Conservation (phyloP, 176 grass and related monocot species). For the Panicum miliaceum region DNA sequence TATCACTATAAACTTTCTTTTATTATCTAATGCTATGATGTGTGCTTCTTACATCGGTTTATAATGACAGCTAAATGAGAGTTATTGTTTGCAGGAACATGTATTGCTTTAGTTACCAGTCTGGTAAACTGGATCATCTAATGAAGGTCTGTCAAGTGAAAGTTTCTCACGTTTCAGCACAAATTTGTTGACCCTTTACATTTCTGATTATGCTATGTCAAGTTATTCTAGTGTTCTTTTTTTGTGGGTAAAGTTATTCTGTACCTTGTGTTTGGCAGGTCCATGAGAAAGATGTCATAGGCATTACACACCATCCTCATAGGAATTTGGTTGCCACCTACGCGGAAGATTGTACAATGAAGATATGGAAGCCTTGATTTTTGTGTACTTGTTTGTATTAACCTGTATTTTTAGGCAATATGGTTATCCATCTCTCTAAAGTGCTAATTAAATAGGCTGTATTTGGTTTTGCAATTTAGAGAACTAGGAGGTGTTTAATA, state of each 20-base stretch:
- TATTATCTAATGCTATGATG: constrained; percentile 30
- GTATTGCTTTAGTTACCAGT: constrained; percentile 96
- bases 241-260: background rate
- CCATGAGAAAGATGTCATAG: constrained; percentile 95
- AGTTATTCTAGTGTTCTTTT: background rate
- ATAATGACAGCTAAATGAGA: background rate
- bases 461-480: constrained; percentile 47
- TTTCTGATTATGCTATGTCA: background rate
- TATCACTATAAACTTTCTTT: constrained; percentile 21
- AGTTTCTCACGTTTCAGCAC: background rate
- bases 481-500: constrained; percentile 9
- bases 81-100: constrained; percentile 69
- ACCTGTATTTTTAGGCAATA: constrained; percentile 24
- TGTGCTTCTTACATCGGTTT: constrained; percentile 23
- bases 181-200: background rate
- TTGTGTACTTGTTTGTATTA: constrained; percentile 15
- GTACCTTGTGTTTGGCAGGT: constrained; percentile 42
- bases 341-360: constrained; percentile 90
- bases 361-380: constrained; percentile 94
- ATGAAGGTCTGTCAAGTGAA: constrained; percentile 73
- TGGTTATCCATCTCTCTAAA: constrained; percentile 19
- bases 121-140: constrained; percentile 96
- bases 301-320: constrained; percentile 88
- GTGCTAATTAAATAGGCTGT: constrained; percentile 30
- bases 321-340: constrained; percentile 89